Evolutionary conservation across 75 land plant genomes (phyloP), one percentile per base, ranked within the genome.

Genomic region (Pinus taeda): DNA sequence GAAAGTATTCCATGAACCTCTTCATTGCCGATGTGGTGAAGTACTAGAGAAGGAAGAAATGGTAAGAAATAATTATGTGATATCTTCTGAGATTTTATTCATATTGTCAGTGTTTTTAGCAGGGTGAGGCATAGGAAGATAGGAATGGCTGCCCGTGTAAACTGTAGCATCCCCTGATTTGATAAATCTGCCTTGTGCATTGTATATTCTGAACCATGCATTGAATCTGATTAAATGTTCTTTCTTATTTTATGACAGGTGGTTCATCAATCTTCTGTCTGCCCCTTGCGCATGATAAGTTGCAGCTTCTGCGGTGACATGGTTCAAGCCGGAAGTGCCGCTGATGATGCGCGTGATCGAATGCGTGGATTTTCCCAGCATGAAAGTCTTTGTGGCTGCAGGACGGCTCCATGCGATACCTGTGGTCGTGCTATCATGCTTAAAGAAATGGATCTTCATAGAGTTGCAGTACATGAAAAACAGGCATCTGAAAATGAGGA

Each of bases 281-380:
- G 99, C 79, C 95, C 98, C 7, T 70, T 87, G 57, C 88, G 99
- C 26, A 75, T 88, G 24, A 84, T 96, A 20, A 84, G 87, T 30
- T 96, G 99, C 53, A 81, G 89, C 57, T 96, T 92, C 77, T 96
- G 99, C 77, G 99, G 99, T 15, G 99, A 96, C 79, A 87, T 96
- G 94, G 95, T 96, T 53, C 90, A 83, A 83, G 99, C 99, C 58
- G 99, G 97, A 36, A 86, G 13, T 71, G 81, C 72, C 58, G 82
- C 98, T 3, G 59, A 74, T 21, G 90, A 96, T 77, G 82, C 75
- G 0, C 85, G 99, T 29, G 99, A 96, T 74, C 71, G 87, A 36
- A 55, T 96, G 33, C 81, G 89, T 73, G 97, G 99, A 3, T 77
- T 88, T 18, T 83, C 93, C 6, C 90, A 96, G 81, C 99, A 96